phyloP scores from a whole-genome alignment of 768 basidiomycete genomes.

The Xerocomellus intermedius region DNA sequence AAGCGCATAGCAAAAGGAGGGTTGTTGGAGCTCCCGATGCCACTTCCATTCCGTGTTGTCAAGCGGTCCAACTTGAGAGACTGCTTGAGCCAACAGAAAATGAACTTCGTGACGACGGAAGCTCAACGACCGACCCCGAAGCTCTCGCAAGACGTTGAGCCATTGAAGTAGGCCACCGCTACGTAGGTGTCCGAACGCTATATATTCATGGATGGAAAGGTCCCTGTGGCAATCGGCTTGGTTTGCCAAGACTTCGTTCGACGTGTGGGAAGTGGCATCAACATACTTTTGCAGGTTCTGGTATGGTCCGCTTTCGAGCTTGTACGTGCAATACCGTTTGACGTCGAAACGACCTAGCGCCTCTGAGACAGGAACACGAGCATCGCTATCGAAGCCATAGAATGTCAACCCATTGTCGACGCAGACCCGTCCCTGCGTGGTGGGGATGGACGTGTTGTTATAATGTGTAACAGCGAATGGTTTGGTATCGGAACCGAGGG shows the following conservation, averaged over 20 bases:
- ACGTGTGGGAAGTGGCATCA: slow-evolving; percentile 35
- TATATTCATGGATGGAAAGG: slow-evolving; percentile 43
- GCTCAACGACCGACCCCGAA: slow-evolving; percentile 37
- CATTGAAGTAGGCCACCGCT: slow-evolving; percentile 46
- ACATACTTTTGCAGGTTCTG: slow-evolving; percentile 36
- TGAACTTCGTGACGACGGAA: slow-evolving; percentile 42
- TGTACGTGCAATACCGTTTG: slow-evolving; percentile 30
- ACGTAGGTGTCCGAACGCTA: slow-evolving; percentile 44
- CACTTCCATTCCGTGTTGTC: slow-evolving; percentile 27
- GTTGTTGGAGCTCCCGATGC: slow-evolving; percentile 39
- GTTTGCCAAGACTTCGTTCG: slow-evolving; percentile 42
- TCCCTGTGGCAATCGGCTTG: slow-evolving; percentile 41
- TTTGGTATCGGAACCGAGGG: slow-evolving; percentile 24
- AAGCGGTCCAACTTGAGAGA: slow-evolving; percentile 40
- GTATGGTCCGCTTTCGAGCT: slow-evolving; percentile 36
- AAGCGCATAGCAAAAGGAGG: slow-evolving; percentile 37
- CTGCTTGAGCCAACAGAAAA: slow-evolving; percentile 41
- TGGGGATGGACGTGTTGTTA: slow-evolving; percentile 12
- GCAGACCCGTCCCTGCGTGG: slow-evolving; percentile 15
- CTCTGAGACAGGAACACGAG: slow-evolving; percentile 11
- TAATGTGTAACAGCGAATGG: slow-evolving; percentile 18
- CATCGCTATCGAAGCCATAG: slow-evolving; percentile 28
- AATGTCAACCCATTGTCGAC: slow-evolving; percentile 36
- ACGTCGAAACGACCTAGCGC: slow-evolving; percentile 18
- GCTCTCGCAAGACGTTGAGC: slow-evolving; percentile 47